Evolutionary conservation across 2,329 filamentous ascomycete genomes (phyloP), one percentile per base, ranked within the genome.

Genomic region (Calonectria naviculata): DNA sequence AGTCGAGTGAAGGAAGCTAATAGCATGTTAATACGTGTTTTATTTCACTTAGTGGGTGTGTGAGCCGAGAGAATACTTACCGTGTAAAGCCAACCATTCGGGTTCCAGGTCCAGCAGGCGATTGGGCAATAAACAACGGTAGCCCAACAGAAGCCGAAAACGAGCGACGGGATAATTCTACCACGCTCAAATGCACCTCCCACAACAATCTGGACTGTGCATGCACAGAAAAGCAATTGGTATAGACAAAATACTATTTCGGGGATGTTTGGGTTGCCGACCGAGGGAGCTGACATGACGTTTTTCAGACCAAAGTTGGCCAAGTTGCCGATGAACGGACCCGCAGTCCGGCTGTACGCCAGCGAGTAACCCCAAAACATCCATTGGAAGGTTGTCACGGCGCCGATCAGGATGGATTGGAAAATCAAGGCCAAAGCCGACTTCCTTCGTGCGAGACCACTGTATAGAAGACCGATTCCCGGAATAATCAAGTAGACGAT

Each of bases 91-190:
- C 91, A 93, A 19, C 91, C 90, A 67, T 87, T 89, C 21, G 86
- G 77, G 76, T 92, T 92, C 91, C 90, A 93, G 7, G 89, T 91
- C 90, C 90, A 92, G 82, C 87, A 90, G 0, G 90, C 90, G 66
- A 92, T 88, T 72, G 81, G 71, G 38, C 81, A 92, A 80, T 92
- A 92, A 7, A 92, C 90, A 61, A 92, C 84, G 0, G 90, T 92
- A 0, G 89, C 88, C 90, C 90, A 92, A 76, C 83, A 87, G 80
- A 92, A 90, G 42, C 86, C 84, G 73, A 92, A 94, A 41, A 93
- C 83, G 74, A 93, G 85, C 12, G 89, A 91, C 9, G 82, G 82
- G 19, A 78, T 73, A 4, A 83, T 77, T 8, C 82, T 73, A 0
- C 82, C 82, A 15, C 82, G 80, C 74, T 83, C 82, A 7, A 83